Percentiles rank a stretch among this genome's conserved stretches.
phyloP scores from a whole-genome alignment of 768 basidiomycete species.

The Gloeopeniophorella convolvens region DNA sequence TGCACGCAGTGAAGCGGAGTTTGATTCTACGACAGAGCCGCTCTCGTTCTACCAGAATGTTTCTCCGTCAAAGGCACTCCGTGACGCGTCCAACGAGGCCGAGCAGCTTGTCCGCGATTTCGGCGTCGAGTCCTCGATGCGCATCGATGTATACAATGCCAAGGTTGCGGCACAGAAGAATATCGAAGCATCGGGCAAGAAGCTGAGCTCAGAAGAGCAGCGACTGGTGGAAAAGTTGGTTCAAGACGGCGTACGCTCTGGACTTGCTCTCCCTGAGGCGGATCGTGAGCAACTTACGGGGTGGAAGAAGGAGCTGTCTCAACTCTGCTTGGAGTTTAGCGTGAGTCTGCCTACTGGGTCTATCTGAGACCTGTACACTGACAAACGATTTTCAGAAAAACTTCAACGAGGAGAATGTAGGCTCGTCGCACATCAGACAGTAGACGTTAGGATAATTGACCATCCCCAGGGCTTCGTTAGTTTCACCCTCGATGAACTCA shows the following conservation, averaged over 20 bases:
- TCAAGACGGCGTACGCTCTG: slow-evolving; percentile 73
- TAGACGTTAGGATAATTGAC: not conserved
- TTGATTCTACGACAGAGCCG: slow-evolving; percentile 48
- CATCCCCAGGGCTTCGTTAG: slow-evolving; percentile 45
- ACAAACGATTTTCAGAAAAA: slow-evolving; percentile 50
- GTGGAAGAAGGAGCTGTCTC: slow-evolving; percentile 72
- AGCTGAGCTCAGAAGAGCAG: slow-evolving; percentile 57
- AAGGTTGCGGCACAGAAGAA: slow-evolving; percentile 66
- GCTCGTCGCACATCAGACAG: slow-evolving; percentile 8
- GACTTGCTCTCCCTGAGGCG: slow-evolving; percentile 62
- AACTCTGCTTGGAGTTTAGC: slow-evolving; percentile 71
- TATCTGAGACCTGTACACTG: not conserved
- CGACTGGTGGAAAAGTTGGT: slow-evolving; percentile 80
- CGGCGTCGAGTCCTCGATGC: slow-evolving; percentile 72
- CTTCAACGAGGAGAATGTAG: slow-evolving; percentile 82
- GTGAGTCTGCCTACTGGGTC: slow-evolving; percentile 35
- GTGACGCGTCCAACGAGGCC: slow-evolving; percentile 73
- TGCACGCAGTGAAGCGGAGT: slow-evolving; percentile 50
- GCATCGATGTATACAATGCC: slow-evolving; percentile 71
- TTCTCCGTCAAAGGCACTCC: slow-evolving; percentile 62
- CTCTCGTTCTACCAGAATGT: slow-evolving; percentile 81
- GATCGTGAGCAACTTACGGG: slow-evolving; percentile 49
- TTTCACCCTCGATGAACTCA: slow-evolving; percentile 67
- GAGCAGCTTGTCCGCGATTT: slow-evolving; percentile 68
- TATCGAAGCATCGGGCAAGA: slow-evolving; percentile 50